These are phyloP conservation scores for Recurvomyces mirabilis DNA, from an alignment of 495 filamentous ascomycete species.

Conservation along the genomic window DNA sequence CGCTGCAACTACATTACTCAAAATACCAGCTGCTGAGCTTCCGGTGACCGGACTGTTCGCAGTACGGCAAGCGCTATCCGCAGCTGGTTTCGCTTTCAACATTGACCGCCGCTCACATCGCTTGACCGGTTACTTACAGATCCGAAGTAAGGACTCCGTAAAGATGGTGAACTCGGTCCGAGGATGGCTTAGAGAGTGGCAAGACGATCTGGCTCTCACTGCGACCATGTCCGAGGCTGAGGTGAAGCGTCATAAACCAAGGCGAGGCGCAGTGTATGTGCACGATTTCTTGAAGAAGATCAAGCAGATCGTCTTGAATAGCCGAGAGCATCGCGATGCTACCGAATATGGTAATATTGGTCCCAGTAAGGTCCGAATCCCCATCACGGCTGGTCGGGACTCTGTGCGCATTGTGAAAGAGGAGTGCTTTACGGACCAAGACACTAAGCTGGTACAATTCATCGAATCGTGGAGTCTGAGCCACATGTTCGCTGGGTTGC, in stretches of 20 bases:
- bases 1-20: constrained; percentile 11
- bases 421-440: constrained; percentile 33
- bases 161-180: constrained; percentile 37
- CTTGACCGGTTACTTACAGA: constrained; percentile 33
- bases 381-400: constrained; percentile 22
- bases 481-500: constrained; percentile 37
- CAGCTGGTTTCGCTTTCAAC: constrained; percentile 43
- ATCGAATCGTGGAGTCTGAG: constrained; percentile 57
- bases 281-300: constrained; percentile 55
- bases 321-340: constrained; percentile 50
- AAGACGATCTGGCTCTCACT: constrained; percentile 34
- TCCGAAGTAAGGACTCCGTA: constrained; percentile 40
- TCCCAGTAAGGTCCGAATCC: constrained; percentile 34
- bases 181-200: constrained; percentile 48
- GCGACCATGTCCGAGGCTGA: constrained; percentile 9
- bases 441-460: constrained; percentile 54
- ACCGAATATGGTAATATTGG: constrained; percentile 46
- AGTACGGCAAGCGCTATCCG: constrained; percentile 50
- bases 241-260: constrained; percentile 5
- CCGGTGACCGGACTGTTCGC: constrained; percentile 44
- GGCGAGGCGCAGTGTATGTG: constrained; percentile 31
- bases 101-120: constrained; percentile 30
- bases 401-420: constrained; percentile 10
- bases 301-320: constrained; percentile 51
- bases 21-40: constrained; percentile 4